Conservation (phyloP, 1,284 basidiomycete genomes). For the Boletellus deceptivus region DNA sequence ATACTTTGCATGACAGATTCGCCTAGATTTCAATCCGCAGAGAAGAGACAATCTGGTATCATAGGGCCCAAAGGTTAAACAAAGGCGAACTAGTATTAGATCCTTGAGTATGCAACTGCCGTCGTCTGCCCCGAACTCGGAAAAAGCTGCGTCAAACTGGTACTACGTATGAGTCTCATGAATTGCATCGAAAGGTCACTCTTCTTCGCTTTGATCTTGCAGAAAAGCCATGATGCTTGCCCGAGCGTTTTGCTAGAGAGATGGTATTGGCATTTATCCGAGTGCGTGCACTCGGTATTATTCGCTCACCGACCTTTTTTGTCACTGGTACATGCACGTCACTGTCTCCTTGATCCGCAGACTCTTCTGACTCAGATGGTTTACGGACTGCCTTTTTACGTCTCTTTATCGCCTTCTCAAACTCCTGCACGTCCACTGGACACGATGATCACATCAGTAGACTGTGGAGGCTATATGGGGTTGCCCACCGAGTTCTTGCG, state of each 20-base stretch:
- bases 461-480: background rate
- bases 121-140: background rate
- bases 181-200: constrained; percentile 11
- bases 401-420: constrained; percentile 42
- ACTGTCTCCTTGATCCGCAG: constrained; percentile 17
- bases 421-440: constrained; percentile 65
- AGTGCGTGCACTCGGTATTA: background rate
- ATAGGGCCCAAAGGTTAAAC: background rate
- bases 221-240: constrained; percentile 70
- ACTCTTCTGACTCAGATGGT: constrained; percentile 18
- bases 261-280: constrained; percentile 8
- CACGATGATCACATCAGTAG: background rate
- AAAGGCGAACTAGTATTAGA: background rate
- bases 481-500: constrained; percentile 73
- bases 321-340: constrained; percentile 39
- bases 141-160: no score
- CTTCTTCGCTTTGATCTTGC: constrained; percentile 57
- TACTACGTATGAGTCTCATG: no score
- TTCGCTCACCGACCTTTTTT: constrained; percentile 35
- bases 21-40: constrained; percentile 1
- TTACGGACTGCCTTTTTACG: constrained; percentile 17
- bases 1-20: constrained; percentile 8
- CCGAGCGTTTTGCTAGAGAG: constrained; percentile 44
- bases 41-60: background rate
- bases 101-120: background rate